phyloP scores from a whole-genome alignment of 371 early-diverging fungal genomes.

The Chytridium lagenaria region DNA sequence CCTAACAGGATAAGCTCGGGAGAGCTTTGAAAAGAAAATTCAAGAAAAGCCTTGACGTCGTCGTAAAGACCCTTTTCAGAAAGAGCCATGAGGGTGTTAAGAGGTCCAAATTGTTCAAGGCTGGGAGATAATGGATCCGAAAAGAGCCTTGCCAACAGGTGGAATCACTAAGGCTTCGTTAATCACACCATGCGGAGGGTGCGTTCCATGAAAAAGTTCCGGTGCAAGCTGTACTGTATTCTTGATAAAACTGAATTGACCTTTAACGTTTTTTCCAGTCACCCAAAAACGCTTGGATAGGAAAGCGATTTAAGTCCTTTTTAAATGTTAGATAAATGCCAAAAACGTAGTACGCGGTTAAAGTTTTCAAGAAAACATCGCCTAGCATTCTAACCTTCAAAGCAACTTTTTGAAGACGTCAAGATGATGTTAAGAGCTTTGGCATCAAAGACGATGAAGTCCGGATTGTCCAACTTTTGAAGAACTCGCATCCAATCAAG shows the following conservation, averaged over 20 bases:
- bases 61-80: slow-evolving; percentile 67
- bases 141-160: slow-evolving; percentile 40
- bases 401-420: slow-evolving; percentile 66
- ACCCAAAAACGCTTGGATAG: slow-evolving; percentile 73
- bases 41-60: slow-evolving; percentile 71
- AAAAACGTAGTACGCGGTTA: too few species aligned
- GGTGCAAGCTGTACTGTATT: slow-evolving; percentile 67
- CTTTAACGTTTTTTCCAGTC: slow-evolving; percentile 76
- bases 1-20: slow-evolving; percentile 83
- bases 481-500: slow-evolving; percentile 73
- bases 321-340: background rate
- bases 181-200: slow-evolving; percentile 31
- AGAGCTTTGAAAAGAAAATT: slow-evolving; percentile 66
- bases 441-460: slow-evolving; percentile 68
- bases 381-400: slow-evolving; percentile 58
- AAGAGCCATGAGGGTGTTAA: slow-evolving; percentile 70
- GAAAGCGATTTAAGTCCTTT: slow-evolving; percentile 63
- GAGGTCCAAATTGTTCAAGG: slow-evolving; percentile 81
- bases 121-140: slow-evolving; percentile 63
- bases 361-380: background rate
- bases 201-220: slow-evolving; percentile 44
- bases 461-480: slow-evolving; percentile 71
- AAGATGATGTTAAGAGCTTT: slow-evolving; percentile 71
- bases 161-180: slow-evolving; percentile 34
- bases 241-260: slow-evolving; percentile 75